These are phyloP conservation scores for Pleurotus djamor DNA, from an alignment of 768 basidiomycete genomes.

Conservation along the genomic window DNA sequence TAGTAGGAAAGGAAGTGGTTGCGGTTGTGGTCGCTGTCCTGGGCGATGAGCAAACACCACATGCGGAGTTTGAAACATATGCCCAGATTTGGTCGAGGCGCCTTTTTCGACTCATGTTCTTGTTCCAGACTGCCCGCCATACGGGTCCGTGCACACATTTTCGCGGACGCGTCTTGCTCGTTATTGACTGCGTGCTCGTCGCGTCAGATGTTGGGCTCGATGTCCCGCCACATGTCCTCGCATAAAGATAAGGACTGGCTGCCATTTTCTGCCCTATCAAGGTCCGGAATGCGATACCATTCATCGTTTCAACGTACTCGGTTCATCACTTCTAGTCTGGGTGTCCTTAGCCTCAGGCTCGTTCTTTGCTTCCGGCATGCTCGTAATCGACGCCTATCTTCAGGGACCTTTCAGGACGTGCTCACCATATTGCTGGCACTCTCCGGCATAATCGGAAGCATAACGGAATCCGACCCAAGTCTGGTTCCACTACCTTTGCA, in stretches of 20 bases:
- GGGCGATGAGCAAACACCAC: conserved; percentile 2
- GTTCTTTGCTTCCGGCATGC: background rate
- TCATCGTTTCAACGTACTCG: too few relatives aligned
- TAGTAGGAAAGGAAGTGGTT: background rate
- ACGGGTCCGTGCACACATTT: background rate
- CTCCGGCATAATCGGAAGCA: background rate
- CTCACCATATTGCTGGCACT: background rate
- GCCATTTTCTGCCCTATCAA: too few relatives aligned
- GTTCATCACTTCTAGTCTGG: too few relatives aligned
- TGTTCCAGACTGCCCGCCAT: background rate
- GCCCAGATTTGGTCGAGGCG: conserved; percentile 3
- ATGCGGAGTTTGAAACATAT: background rate
- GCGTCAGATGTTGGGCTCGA: too few relatives aligned
- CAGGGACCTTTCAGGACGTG: background rate
- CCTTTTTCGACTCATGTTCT: background rate
- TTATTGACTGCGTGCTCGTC: too few relatives aligned
- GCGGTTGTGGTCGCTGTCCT: background rate
- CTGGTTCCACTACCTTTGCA: too few relatives aligned
- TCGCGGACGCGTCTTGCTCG: background rate
- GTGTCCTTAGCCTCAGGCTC: too few relatives aligned
- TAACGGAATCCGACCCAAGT: background rate
- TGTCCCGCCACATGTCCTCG: too few relatives aligned
- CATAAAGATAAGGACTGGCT: too few relatives aligned
- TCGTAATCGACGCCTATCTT: background rate
- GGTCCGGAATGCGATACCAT: too few relatives aligned